These are phyloP conservation scores for Rubroboletus satanas DNA, from an alignment of 768 basidiomycete species.

Conservation along the genomic window DNA sequence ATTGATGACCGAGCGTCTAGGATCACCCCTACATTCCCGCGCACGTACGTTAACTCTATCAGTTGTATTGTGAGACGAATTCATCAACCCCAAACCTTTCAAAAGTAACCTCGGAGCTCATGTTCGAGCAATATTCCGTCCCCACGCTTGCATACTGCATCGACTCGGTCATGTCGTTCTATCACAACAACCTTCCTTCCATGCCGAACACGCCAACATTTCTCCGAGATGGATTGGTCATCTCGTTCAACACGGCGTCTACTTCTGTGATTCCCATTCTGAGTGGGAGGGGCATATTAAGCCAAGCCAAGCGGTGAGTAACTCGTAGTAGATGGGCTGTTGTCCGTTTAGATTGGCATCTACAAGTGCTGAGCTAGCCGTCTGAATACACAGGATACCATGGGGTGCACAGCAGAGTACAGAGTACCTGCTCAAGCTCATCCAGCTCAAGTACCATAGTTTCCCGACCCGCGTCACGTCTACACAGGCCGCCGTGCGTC, in stretches of 20 bases:
- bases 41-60: slow-evolving; percentile 51
- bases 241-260: slow-evolving; percentile 89
- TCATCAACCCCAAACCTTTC: background rate
- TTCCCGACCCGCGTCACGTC: slow-evolving; percentile 84
- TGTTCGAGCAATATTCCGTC: slow-evolving; percentile 90
- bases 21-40: slow-evolving; percentile 85
- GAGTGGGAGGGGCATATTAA: slow-evolving; percentile 76
- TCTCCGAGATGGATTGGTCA: slow-evolving; percentile 69
- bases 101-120: slow-evolving; percentile 92
- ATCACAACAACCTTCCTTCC: slow-evolving; percentile 61
- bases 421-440: slow-evolving; percentile 88
- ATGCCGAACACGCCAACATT: slow-evolving; percentile 34
- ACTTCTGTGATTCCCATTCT: slow-evolving; percentile 90
- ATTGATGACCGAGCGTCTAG: slow-evolving; percentile 89
- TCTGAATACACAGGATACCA: slow-evolving; percentile 65
- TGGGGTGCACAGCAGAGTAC: slow-evolving; percentile 91
- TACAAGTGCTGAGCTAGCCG: background rate
- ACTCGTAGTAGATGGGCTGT: background rate
- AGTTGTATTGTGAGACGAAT: background rate
- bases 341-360: background rate
- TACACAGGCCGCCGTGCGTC: slow-evolving; percentile 69
- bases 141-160: slow-evolving; percentile 85
- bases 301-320: slow-evolving; percentile 77
- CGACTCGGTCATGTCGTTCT: slow-evolving; percentile 91
- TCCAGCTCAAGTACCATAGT: slow-evolving; percentile 92